Conservation (phyloP, 179 eudicot species). For the Beta corolliflora region DNA sequence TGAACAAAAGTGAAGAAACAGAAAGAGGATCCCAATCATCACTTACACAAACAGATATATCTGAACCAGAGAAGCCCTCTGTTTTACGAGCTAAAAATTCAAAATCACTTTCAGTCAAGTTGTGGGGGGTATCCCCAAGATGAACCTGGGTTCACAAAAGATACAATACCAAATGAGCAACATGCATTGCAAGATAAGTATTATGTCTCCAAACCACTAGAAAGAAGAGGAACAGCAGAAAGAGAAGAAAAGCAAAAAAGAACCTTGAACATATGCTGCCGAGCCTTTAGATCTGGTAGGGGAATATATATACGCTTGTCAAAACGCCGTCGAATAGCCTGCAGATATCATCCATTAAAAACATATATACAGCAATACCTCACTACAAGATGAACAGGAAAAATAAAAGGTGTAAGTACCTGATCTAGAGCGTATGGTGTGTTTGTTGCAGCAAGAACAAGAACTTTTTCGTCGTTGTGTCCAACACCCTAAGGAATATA, state of each 20-base stretch:
- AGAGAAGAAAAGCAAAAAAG: slow-evolving; percentile 15
- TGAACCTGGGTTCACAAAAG: slow-evolving; percentile 62
- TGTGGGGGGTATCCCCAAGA: slow-evolving; percentile 97
- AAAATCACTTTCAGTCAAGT: slow-evolving; percentile 83
- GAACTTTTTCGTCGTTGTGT: slow-evolving; percentile 93
- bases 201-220: background rate
- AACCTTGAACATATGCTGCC: slow-evolving; percentile 98
- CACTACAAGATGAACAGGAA: background rate
- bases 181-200: background rate
- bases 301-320: slow-evolving; percentile 99
- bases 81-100: slow-evolving; percentile 77
- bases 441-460: slow-evolving; percentile 97
- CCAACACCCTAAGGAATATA: slow-evolving; percentile 77
- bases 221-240: background rate
- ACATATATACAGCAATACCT: slow-evolving; percentile 1
- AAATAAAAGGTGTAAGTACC: slow-evolving; percentile 37
- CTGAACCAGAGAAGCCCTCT: slow-evolving; percentile 98
- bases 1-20: background rate
- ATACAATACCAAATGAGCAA: slow-evolving; percentile 7
- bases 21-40: background rate
- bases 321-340: slow-evolving; percentile 96
- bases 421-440: slow-evolving; percentile 98
- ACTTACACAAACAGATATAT: slow-evolving; percentile 97
- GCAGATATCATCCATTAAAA: slow-evolving; percentile 25
- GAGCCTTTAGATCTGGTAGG: slow-evolving; percentile 94